Percentiles rank a stretch among this genome's conserved stretches.
Evolutionary conservation across 2,329 filamentous ascomycete species (phyloP).

Genomic region (Pyrenophora tritici-repentis): DNA sequence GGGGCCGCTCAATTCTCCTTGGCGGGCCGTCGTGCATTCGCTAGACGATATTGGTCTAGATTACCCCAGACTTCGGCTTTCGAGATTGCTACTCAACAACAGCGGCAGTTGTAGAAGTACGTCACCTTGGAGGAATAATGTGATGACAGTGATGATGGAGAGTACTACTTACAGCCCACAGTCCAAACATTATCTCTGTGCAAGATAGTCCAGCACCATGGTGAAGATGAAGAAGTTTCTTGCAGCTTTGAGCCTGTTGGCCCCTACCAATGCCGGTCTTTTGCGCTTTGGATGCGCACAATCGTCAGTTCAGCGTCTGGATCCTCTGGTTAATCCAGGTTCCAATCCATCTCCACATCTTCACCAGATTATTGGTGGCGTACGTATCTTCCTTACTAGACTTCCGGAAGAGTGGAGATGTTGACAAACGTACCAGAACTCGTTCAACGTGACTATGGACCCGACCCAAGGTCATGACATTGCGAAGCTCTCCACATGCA

Average conservation of each 20-base stretch:
- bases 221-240: conserved; percentile 29
- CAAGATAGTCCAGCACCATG: neutral
- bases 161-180: too few species aligned
- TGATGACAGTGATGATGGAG: too few species aligned
- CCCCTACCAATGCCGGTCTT: conserved; percentile 25
- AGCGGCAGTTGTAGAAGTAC: conserved; percentile 10
- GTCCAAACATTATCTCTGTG: too few species aligned
- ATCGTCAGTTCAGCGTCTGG: conserved; percentile 34
- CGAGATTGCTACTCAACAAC: neutral
- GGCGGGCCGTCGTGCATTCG: conserved; percentile 14
- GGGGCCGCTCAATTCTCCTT: conserved; percentile 12
- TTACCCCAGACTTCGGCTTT: conserved; percentile 17
- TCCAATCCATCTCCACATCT: conserved; percentile 44
- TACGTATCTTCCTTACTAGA: conserved; percentile 7
- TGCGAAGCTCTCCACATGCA: conserved; percentile 46
- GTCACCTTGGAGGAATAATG: neutral
- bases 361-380: conserved; percentile 51
- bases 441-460: conserved; percentile 55
- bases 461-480: conserved; percentile 31
- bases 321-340: conserved; percentile 45
- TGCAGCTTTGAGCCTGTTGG: conserved; percentile 26
- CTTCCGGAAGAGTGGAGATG: neutral
- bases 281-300: conserved; percentile 35
- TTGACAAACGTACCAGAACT: conserved; percentile 34
- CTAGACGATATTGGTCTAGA: conserved; percentile 16